Base-by-base conservation (phyloP, 805 yeast genomes). In the Lipomyces lipofer region DNA sequence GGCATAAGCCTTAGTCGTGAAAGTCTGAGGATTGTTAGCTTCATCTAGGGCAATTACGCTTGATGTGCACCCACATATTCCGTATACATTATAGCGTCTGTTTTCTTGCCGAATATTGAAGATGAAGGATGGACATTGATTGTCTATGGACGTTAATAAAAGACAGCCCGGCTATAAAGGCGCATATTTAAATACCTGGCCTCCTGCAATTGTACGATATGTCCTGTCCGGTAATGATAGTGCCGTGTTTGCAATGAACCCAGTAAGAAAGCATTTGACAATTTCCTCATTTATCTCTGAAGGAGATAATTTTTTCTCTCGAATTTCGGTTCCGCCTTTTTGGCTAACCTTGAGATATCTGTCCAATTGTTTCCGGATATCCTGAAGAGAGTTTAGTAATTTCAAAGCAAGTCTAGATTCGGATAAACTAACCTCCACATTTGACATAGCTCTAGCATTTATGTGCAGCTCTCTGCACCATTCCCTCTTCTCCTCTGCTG, bases 171-270 rank as follows among this genome's bases (percentile, higher is more conserved):
- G 25, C 9, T 1, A 15, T 29, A 13, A 15, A 24, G 32, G 9
- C 3, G 48, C n/a, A 13, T 2, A 4, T 22, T 4, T 13, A 15
- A 38, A 21, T 55, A 46, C 75, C 69, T 89, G 97, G 24, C 96
- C 96, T 1, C 86, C 81, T 27, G 85, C 74, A 5, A 90, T 85
- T 0, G 98, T 90, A 66, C 95, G 77, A 72, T 85, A 94, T 2
- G 96, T 86, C 65, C 97, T 78, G 69, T 94, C 98, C 0, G 98
- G 96, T 82, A 88, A 81, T 9, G 97, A 96, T 17, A 94, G 81
- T 0, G 99, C 99, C 0, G 96, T 84, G 69, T 92, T 91, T 45
- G 85, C 78, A n/a, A 88, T 78, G 64, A 78, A 92, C 0, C 99
- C 99, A 35, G 77, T 75, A 36, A 94, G 72, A 69, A 94, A 94